Base-by-base conservation (phyloP, 2,329 filamentous ascomycete genomes). In the Talaromyces sp. region DNA sequence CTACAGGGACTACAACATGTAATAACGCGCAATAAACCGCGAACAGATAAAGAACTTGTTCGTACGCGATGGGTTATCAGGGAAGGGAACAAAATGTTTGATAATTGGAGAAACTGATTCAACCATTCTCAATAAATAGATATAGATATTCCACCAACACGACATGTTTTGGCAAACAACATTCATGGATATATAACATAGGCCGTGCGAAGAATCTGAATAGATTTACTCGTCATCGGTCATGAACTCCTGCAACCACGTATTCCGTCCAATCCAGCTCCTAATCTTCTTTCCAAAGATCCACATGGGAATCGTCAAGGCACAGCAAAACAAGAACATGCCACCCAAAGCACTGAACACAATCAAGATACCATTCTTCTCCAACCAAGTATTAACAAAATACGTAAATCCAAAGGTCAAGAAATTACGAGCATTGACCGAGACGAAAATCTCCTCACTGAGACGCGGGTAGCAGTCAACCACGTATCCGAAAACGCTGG, bases 1-100 rank as follows among this genome's bases (percentile, higher is more conserved):
- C 77, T 97, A 65, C 75, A 74, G 36, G 97, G 92, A 92, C 77
- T 97, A 67, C 81, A 83, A 6, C 73, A 67, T 15, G 80, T 86
- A 70, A 77, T 80, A 17, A 71, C 71, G 40, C 79, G 76, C 60
- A 73, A 84, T 45, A 73, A 72, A 65, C 75, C 76, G 19, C 66
- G 66, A 27, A 71, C 76, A 27, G 77, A 78, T 66, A 74, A 72
- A 17, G 75, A 78, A 60, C 69, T 73, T 31, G 65, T 72, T 19
- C 74, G 71, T 40, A 70, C 81, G 66, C 68, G 69, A 61, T 72
- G 73, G 64, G 75, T 78, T 27, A 74, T 76, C 19, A 72, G 69
- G 54, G 71, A 70, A 31, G 78, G 76, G 19, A 73, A 76, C 64
- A 67, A 68, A 27, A 70, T 73, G 25, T 80, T 80, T 72, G 71